Evolutionary conservation across 768 basidiomycete species (phyloP).

Genomic region (Neoboletus magnificus): DNA sequence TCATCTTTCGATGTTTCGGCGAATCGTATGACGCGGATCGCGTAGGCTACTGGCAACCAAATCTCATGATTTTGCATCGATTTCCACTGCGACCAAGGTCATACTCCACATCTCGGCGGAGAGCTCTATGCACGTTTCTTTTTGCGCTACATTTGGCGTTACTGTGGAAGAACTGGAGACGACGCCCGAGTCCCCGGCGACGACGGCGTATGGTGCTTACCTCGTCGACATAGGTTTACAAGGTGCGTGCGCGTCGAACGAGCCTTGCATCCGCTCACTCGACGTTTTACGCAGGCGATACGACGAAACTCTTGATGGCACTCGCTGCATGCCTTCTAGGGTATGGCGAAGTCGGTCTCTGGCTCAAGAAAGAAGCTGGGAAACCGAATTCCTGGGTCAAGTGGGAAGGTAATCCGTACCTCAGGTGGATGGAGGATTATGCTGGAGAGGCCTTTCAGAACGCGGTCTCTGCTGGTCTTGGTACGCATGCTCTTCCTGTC

Average conservation of each 20-base stretch:
- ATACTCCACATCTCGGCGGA: slow-evolving; percentile 67
- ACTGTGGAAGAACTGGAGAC: slow-evolving; percentile 53
- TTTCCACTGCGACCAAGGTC: slow-evolving; percentile 59
- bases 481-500: slow-evolving; percentile 39
- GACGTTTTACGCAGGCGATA: slow-evolving; percentile 50
- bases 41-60: slow-evolving; percentile 75
- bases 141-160: slow-evolving; percentile 71
- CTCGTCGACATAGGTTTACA: slow-evolving; percentile 74
- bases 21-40: neutral
- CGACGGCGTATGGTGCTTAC: slow-evolving; percentile 85
- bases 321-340: slow-evolving; percentile 84
- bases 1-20: neutral
- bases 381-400: slow-evolving; percentile 47
- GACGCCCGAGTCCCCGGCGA: slow-evolving; percentile 65
- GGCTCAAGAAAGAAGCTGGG: slow-evolving; percentile 62
- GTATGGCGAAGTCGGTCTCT: slow-evolving; percentile 89
- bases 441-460: slow-evolving; percentile 64
- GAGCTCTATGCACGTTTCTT: slow-evolving; percentile 65
- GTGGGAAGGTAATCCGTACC: slow-evolving; percentile 70
- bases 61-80: slow-evolving; percentile 58
- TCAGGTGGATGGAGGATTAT: slow-evolving; percentile 78
- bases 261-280: neutral
- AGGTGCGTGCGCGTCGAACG: slow-evolving; percentile 9
- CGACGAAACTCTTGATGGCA: slow-evolving; percentile 70
- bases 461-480: slow-evolving; percentile 71